Conservation (phyloP, 148 eudicot species). For the Fagopyrum homotropicum region DNA sequence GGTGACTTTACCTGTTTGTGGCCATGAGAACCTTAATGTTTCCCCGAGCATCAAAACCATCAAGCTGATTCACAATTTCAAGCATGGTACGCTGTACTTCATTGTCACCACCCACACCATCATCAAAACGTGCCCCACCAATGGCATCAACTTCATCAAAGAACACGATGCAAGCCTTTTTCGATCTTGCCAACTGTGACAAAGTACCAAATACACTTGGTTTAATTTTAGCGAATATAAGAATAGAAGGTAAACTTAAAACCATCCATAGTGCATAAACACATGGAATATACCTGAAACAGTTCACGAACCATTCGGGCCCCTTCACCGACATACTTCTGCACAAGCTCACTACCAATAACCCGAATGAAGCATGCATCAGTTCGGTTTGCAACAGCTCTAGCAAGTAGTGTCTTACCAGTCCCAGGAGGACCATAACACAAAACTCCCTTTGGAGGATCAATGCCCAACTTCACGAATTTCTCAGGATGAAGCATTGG, state of each 20-base stretch:
- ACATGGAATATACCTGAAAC: slow-evolving; percentile 57
- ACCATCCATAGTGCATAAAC: background rate
- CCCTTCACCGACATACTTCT: slow-evolving; percentile 98
- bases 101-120: slow-evolving; percentile 89
- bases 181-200: slow-evolving; percentile 87
- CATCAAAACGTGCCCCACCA: slow-evolving; percentile 90
- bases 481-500: slow-evolving; percentile 99
- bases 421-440: slow-evolving; percentile 99
- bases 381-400: slow-evolving; percentile 96
- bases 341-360: slow-evolving; percentile 97
- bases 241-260: background rate
- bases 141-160: slow-evolving; percentile 95
- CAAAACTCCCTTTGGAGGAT: slow-evolving; percentile 97
- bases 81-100: slow-evolving; percentile 96
- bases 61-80: slow-evolving; percentile 97
- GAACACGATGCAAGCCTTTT: slow-evolving; percentile 89
- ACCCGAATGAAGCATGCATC: slow-evolving; percentile 99
- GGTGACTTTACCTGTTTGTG: slow-evolving; percentile 61
- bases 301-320: slow-evolving; percentile 99
- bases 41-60: slow-evolving; percentile 95
- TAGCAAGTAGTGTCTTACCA: slow-evolving; percentile 89
- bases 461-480: slow-evolving; percentile 95
- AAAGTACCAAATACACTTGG: background rate
- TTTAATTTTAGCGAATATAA: background rate
- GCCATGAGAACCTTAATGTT: slow-evolving; percentile 98